These are phyloP conservation scores for Limnanthes douglasii DNA, from an alignment of 345 rosid species.

Conservation along the genomic window DNA sequence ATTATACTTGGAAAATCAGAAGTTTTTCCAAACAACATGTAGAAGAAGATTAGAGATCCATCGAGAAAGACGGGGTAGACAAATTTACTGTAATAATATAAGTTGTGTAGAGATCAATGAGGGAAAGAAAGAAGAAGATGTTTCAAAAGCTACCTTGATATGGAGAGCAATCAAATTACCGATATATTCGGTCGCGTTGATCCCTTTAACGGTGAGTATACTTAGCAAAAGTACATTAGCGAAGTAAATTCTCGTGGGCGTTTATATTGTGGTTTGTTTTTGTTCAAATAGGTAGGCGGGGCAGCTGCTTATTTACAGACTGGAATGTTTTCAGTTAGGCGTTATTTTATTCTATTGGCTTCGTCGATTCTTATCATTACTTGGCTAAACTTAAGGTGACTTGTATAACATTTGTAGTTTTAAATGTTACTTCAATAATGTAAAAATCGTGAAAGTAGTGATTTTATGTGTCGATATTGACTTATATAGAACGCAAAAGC, in stretches of 20 bases:
- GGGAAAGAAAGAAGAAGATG: conserved; percentile 24
- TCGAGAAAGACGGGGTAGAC: too few relatives aligned
- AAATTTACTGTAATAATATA: too few relatives aligned
- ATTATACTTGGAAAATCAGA: too few relatives aligned
- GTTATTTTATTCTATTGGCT: conserved; percentile 45
- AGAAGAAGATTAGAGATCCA: too few relatives aligned
- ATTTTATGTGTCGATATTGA: too few relatives aligned
- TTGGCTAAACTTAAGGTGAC: conserved; percentile 83
- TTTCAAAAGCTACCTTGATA: conserved; percentile 38
- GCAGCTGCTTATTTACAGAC: conserved; percentile 71
- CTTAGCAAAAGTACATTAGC: neutral
- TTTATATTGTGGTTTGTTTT: neutral
- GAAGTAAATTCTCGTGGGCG: neutral
- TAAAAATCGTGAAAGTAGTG: too few relatives aligned
- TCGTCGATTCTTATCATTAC: conserved; percentile 65
- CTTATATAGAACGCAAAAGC: too few relatives aligned
- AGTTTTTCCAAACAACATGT: too few relatives aligned
- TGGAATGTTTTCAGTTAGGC: conserved; percentile 33
- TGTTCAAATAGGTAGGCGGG: conserved; percentile 49
- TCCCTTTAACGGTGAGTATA: conserved; percentile 72
- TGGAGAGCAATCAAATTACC: conserved; percentile 92
- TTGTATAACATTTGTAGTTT: neutral
- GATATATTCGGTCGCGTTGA: conserved; percentile 67
- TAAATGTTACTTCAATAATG: too few relatives aligned
- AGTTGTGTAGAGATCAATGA: conserved; percentile 3